These are phyloP conservation scores for Medicago truncatula DNA, from an alignment of 306 rosid species.

Conservation along the genomic window DNA sequence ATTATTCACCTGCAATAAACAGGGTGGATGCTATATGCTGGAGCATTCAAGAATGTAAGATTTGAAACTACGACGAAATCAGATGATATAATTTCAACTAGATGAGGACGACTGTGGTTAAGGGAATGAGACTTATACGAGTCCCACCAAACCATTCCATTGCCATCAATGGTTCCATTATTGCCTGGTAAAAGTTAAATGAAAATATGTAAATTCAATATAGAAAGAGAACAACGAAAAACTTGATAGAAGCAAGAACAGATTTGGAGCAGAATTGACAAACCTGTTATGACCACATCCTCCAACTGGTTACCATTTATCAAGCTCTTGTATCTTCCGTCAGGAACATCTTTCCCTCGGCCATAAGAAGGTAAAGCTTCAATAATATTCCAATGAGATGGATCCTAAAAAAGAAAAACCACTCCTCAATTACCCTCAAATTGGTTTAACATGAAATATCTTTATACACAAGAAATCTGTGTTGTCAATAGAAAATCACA, in stretches of 20 bases:
- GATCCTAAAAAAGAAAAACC: slow-evolving; percentile 64
- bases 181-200: slow-evolving; percentile 62
- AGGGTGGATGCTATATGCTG: slow-evolving; percentile 89
- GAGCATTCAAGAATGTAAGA: slow-evolving; percentile 88
- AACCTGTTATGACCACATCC: slow-evolving; percentile 96
- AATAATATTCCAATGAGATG: slow-evolving; percentile 76
- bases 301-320: slow-evolving; percentile 79
- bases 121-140: slow-evolving; percentile 71
- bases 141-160: slow-evolving; percentile 96
- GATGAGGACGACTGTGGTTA: slow-evolving; percentile 93
- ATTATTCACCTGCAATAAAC: slow-evolving; percentile 90
- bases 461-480: not conserved
- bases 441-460: slow-evolving; percentile 7
- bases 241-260: not conserved
- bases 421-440: not conserved
- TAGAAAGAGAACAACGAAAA: slow-evolving; percentile 23
- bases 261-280: slow-evolving; percentile 34
- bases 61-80: slow-evolving; percentile 81
- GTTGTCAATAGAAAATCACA: not conserved
- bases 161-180: slow-evolving; percentile 90
- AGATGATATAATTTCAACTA: slow-evolving; percentile 75
- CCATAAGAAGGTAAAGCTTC: slow-evolving; percentile 96
- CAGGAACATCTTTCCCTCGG: slow-evolving; percentile 85
- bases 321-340: slow-evolving; percentile 83
- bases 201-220: slow-evolving; percentile 38